phyloP scores from a whole-genome alignment of 2,329 filamentous ascomycete species.

The Clonostachys chloroleuca region DNA sequence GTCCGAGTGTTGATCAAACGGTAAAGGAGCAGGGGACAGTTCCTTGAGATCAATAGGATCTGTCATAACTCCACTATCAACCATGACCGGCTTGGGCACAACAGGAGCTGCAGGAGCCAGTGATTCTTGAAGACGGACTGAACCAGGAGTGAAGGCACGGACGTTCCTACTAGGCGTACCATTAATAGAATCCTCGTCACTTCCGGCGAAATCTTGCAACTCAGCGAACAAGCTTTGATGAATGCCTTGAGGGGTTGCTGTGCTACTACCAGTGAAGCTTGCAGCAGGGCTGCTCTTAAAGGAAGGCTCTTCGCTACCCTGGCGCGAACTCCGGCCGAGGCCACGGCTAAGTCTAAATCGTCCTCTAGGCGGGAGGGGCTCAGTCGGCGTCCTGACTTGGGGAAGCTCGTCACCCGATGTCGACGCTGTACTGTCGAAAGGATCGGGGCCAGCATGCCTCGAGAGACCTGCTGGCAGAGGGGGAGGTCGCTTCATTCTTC shows the following conservation, averaged over 20 bases:
- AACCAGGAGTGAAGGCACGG: conserved; percentile 43
- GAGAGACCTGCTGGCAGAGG: conserved; percentile 27
- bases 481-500: conserved; percentile 34
- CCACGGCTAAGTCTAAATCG: conserved; percentile 68
- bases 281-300: conserved; percentile 57
- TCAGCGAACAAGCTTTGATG: conserved; percentile 88
- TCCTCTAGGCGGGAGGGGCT: conserved; percentile 60
- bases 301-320: conserved; percentile 53
- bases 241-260: conserved; percentile 41
- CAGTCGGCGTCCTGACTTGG: conserved; percentile 57
- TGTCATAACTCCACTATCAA: conserved; percentile 58
- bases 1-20: conserved; percentile 7
- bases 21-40: neutral
- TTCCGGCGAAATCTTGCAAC: conserved; percentile 73
- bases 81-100: conserved; percentile 49
- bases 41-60: conserved; percentile 42
- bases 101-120: conserved; percentile 43
- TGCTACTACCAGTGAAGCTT: conserved; percentile 47
- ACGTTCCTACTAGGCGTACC: conserved; percentile 50
- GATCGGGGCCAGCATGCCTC: conserved; percentile 52
- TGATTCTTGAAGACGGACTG: conserved; percentile 35
- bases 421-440: conserved; percentile 84
- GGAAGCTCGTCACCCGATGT: conserved; percentile 64
- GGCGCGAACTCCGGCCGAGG: conserved; percentile 53
- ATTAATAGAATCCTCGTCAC: conserved; percentile 65